These are phyloP conservation scores for Colletotrichum limetticola DNA, from an alignment of 2,329 filamentous ascomycete species.

Conservation along the genomic window DNA sequence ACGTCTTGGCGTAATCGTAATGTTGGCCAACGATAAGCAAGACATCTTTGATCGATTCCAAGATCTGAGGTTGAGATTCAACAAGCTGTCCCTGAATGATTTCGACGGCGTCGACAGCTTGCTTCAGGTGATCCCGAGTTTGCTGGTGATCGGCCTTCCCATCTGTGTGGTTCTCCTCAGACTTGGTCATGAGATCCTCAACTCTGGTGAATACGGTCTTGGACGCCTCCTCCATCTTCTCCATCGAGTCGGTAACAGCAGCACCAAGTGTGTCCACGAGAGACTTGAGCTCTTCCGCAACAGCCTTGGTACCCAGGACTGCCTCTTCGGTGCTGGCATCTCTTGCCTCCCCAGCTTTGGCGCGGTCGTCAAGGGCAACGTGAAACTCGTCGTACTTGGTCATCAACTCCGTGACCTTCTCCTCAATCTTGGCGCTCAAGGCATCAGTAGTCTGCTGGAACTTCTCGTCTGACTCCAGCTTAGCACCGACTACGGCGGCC, in stretches of 20 bases:
- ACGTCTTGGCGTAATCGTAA: slow-evolving; percentile 85
- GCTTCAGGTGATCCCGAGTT: slow-evolving; percentile 83
- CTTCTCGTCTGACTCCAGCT: slow-evolving; percentile 86
- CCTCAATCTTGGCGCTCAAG: slow-evolving; percentile 67
- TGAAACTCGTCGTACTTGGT: slow-evolving; percentile 91
- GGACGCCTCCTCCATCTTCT: slow-evolving; percentile 88
- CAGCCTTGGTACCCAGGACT: slow-evolving; percentile 77
- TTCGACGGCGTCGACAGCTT: slow-evolving; percentile 78
- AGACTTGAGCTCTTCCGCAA: slow-evolving; percentile 88
- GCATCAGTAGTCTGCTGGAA: slow-evolving; percentile 67
- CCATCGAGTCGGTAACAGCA: slow-evolving; percentile 82
- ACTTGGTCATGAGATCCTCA: slow-evolving; percentile 79
- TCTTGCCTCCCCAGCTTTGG: slow-evolving; percentile 78
- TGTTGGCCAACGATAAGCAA: slow-evolving; percentile 84
- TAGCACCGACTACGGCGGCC: slow-evolving; percentile 80
- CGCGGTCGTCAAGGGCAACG: slow-evolving; percentile 76
- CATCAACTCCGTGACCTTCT: slow-evolving; percentile 80
- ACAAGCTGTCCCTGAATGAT: slow-evolving; percentile 81
- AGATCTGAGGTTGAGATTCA: slow-evolving; percentile 89
- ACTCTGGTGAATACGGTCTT: slow-evolving; percentile 87
- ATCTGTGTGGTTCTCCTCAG: slow-evolving; percentile 80
- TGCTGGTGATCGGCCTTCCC: slow-evolving; percentile 83
- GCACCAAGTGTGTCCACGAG: slow-evolving; percentile 87
- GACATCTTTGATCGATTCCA: slow-evolving; percentile 88
- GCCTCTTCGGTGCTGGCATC: slow-evolving; percentile 79